Conservation (phyloP, 2,329 filamentous ascomycete species). For the Sporothrix inflata region DNA sequence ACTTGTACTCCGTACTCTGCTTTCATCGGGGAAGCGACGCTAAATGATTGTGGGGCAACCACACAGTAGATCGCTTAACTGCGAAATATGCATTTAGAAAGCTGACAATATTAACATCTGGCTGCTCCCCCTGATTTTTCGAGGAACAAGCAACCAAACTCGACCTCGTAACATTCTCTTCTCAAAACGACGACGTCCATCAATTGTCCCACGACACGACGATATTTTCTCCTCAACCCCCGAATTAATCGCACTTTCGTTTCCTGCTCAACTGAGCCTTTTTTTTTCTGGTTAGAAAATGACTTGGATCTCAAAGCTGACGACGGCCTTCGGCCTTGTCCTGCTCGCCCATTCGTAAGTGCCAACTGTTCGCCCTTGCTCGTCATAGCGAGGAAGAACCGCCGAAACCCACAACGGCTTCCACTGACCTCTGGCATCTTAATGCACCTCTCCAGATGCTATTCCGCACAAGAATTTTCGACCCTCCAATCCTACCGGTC, state of each 20-base stretch:
- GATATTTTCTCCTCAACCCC: not conserved
- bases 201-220: not conserved
- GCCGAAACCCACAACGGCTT: not conserved
- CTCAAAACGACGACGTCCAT: not conserved
- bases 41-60: not conserved
- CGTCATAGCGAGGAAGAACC: not conserved
- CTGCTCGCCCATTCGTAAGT: constrained; percentile 86
- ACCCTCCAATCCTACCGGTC: constrained; percentile 61
- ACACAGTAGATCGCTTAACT: not conserved
- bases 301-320: constrained; percentile 70
- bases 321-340: constrained; percentile 75
- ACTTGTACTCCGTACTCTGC: not conserved
- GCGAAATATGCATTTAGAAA: not conserved
- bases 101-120: not conserved
- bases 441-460: constrained; percentile 65
- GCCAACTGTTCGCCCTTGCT: not conserved
- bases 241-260: not conserved
- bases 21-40: too few relatives aligned
- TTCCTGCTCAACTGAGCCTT: not conserved
- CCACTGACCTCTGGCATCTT: not conserved
- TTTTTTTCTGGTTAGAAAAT: constrained; percentile 48
- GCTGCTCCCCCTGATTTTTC: not conserved
- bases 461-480: constrained; percentile 93
- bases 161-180: not conserved
- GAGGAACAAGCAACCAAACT: not conserved